phyloP scores from a whole-genome alignment of 1,139 yeast genomes.

The Suhomyces yuchorum region DNA sequence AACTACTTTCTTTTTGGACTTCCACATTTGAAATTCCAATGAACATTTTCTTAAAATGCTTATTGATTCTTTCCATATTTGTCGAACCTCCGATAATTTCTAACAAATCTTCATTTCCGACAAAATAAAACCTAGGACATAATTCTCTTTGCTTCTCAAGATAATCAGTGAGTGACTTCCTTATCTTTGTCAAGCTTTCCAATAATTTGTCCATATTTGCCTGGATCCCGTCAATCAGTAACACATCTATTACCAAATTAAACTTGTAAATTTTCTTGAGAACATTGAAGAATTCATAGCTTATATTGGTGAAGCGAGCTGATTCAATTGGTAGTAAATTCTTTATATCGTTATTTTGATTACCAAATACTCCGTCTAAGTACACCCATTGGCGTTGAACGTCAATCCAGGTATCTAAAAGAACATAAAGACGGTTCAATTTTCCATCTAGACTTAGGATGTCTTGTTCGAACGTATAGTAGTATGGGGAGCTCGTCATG shows the following conservation, averaged over 20 bases:
- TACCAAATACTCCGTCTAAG: slow-evolving; percentile 75
- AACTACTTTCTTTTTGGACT: slow-evolving; percentile 36
- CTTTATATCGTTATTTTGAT: slow-evolving; percentile 53
- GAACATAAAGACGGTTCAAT: slow-evolving; percentile 50
- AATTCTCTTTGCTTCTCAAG: slow-evolving; percentile 76
- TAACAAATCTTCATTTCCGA: slow-evolving; percentile 88
- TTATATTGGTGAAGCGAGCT: slow-evolving; percentile 63
- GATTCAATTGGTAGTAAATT: slow-evolving; percentile 70
- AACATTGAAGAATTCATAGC: slow-evolving; percentile 59
- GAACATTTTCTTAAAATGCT: slow-evolving; percentile 73
- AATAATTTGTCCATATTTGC: slow-evolving; percentile 51
- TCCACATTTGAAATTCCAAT: slow-evolving; percentile 57
- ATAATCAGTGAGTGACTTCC: slow-evolving; percentile 73
- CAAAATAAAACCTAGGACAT: slow-evolving; percentile 82
- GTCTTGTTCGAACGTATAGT: slow-evolving; percentile 61
- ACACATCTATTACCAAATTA: slow-evolving; percentile 58
- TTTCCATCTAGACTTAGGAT: slow-evolving; percentile 58
- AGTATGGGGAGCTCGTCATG: slow-evolving; percentile 74
- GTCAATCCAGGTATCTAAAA: slow-evolving; percentile 77
- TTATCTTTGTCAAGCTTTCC: slow-evolving; percentile 59
- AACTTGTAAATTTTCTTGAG: slow-evolving; percentile 55
- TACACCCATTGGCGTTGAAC: slow-evolving; percentile 91
- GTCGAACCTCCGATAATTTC: slow-evolving; percentile 82
- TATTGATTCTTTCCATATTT: slow-evolving; percentile 52
- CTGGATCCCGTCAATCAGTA: slow-evolving; percentile 54